A percentile compares a stretch with the other conserved stretches of the same genome.
phyloP scores from a whole-genome alignment of 2,329 filamentous ascomycete genomes.

The Conoideocrella luteorostrata region DNA sequence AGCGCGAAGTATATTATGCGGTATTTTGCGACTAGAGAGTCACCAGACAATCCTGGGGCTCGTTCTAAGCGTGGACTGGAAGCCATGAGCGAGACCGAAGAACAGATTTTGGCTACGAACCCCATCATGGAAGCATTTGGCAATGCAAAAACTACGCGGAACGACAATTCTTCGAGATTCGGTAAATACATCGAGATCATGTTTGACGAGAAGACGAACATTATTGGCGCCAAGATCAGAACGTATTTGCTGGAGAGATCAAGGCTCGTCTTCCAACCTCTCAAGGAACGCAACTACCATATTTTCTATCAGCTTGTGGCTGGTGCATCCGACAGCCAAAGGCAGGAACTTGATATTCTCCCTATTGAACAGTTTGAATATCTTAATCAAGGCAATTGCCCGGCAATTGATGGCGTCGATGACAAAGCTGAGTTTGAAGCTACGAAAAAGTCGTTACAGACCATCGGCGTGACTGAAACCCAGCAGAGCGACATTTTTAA shows the following conservation, averaged over 20 bases:
- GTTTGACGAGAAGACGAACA: conserved; percentile 92
- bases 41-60: conserved; percentile 77
- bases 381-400: conserved; percentile 88
- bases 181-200: conserved; percentile 99
- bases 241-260: conserved; percentile 95
- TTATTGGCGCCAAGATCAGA: conserved; percentile 94
- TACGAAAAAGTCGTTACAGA: conserved; percentile 77
- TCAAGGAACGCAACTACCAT: conserved; percentile 98
- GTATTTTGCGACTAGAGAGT: conserved; percentile 96
- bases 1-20: conserved; percentile 99
- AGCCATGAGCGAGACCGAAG: conserved; percentile 93
- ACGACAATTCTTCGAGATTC: conserved; percentile 98
- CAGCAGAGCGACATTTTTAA: conserved; percentile 85
- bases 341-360: conserved; percentile 69
- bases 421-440: conserved; percentile 91
- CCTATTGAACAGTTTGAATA: conserved; percentile 91
- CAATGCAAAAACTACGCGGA: conserved; percentile 98
- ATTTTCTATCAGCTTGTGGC: conserved; percentile 97
- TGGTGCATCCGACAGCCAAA: conserved; percentile 79
- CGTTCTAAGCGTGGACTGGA: conserved; percentile 69
- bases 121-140: conserved; percentile 99
- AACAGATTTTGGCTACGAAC: conserved; percentile 96
- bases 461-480: conserved; percentile 71
- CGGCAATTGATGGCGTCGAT: conserved; percentile 88
- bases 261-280: conserved; percentile 89